phyloP scores from a whole-genome alignment of 768 basidiomycete genomes.

The Phlebiopsis gigantea region DNA sequence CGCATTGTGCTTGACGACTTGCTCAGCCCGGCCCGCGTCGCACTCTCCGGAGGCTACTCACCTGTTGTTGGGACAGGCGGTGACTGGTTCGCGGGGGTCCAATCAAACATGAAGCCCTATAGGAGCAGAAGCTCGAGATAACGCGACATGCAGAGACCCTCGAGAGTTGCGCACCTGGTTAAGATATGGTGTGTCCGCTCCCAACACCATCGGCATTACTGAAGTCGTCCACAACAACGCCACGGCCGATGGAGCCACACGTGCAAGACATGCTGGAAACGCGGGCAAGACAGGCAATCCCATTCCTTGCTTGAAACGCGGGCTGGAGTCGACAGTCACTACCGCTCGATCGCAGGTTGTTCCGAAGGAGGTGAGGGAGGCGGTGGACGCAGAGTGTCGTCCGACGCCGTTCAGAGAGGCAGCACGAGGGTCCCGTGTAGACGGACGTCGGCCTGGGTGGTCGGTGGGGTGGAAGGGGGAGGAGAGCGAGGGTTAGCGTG shows the following conservation, averaged over 20 bases:
- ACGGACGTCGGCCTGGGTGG: neutral
- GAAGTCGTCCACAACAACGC: constrained; percentile 4
- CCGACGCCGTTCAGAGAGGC: neutral
- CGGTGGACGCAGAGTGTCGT: neutral
- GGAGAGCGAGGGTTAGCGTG: neutral
- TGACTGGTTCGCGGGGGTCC: constrained; percentile 22
- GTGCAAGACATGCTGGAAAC: neutral
- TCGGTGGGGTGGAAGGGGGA: neutral
- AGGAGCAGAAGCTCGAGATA: neutral
- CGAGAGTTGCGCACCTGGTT: constrained; percentile 4
- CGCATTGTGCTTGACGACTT: constrained; percentile 27
- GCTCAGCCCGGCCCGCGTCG: neutral
- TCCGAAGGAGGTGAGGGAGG: neutral
- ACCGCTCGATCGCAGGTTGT: neutral
- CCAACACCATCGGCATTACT: constrained; percentile 3
- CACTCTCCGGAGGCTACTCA: constrained; percentile 8
- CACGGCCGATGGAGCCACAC: neutral
- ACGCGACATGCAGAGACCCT: neutral
- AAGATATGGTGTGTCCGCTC: constrained; percentile 10
- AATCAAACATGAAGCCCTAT: constrained; percentile 29
- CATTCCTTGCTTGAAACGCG: neutral
- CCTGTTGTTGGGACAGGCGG: constrained; percentile 29
- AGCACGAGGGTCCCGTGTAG: neutral
- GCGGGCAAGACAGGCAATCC: neutral
- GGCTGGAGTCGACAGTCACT: neutral